Conservation (phyloP, 2,329 filamentous ascomycete species). For the Elsinoe necatrix region DNA sequence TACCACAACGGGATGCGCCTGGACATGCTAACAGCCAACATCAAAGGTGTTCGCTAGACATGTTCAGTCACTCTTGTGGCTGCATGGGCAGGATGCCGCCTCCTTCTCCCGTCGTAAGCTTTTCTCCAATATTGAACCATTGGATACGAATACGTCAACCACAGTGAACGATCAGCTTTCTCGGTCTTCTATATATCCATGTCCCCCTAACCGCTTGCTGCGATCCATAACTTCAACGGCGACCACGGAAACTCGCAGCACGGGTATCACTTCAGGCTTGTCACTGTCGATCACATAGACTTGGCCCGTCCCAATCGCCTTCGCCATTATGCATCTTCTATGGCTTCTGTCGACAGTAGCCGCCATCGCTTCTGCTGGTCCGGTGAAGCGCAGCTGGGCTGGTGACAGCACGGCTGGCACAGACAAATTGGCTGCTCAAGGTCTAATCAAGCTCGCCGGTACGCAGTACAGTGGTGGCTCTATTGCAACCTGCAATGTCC, state of each 20-base stretch:
- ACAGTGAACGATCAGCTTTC: neutral
- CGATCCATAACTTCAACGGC: neutral
- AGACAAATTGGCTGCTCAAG: constrained; percentile 22
- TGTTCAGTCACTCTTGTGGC: constrained; percentile 12
- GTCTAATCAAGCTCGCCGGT: constrained; percentile 24
- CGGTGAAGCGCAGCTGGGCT: constrained; percentile 8
- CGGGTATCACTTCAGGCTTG: neutral
- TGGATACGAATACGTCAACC: neutral
- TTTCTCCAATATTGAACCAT: neutral
- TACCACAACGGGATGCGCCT: neutral
- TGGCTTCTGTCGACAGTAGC: constrained; percentile 13
- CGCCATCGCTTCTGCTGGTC: constrained; percentile 16
- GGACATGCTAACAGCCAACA: neutral
- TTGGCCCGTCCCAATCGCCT: too few species aligned
- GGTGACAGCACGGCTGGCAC: constrained; percentile 23
- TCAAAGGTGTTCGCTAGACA: constrained; percentile 11
- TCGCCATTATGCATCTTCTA: neutral
- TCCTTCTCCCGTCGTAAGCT: constrained; percentile 1
- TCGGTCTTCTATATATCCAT: neutral
- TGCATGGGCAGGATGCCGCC: constrained; percentile 10
- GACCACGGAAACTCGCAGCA: neutral
- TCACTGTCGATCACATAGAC: neutral
- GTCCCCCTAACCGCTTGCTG: neutral
- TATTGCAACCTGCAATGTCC: neutral
- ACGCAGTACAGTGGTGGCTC: neutral